Percentiles rank a stretch among this genome's conserved stretches.
phyloP scores from a whole-genome alignment of 371 early-diverging fungal species.

The Apophysomyces sp. region DNA sequence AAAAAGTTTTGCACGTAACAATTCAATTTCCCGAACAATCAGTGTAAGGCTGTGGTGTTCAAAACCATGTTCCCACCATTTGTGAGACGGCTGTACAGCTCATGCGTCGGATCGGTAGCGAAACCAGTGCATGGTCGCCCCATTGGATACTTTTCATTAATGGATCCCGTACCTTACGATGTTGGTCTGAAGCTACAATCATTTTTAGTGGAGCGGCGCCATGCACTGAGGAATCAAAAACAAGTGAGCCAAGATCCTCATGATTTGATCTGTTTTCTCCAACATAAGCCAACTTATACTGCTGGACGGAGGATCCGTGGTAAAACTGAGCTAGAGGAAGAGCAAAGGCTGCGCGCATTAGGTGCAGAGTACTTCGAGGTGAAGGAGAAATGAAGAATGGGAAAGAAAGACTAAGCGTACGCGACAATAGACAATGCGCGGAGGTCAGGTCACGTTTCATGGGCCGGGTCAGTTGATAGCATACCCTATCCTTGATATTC shows the following conservation, averaged over 20 bases:
- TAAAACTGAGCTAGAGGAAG: constrained; percentile 53
- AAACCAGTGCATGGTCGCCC: constrained; percentile 5
- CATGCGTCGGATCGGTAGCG: not conserved
- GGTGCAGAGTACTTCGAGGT: constrained; percentile 85
- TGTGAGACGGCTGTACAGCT: not conserved
- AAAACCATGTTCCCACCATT: not conserved
- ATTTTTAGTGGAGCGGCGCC: not conserved
- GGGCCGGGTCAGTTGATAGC: constrained; percentile 97
- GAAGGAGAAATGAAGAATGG: not conserved
- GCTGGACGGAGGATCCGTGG: constrained; percentile 85
- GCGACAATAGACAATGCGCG: constrained; percentile 61
- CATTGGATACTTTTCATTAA: constrained; percentile 14
- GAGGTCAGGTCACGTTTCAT: constrained; percentile 96
- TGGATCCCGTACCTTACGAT: constrained; percentile 46
- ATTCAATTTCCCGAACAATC: not conserved
- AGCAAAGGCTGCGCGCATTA: constrained; percentile 47
- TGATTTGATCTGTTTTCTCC: constrained; percentile 77
- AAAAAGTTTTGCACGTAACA: too few species aligned
- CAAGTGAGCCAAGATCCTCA: constrained; percentile 18
- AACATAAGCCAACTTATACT: constrained; percentile 91
- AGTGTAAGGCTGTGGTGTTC: too few species aligned
- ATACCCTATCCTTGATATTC: constrained; percentile 90
- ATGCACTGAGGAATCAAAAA: not conserved
- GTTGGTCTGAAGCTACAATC: constrained; percentile 55
- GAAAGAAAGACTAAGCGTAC: not conserved